These are phyloP conservation scores for Jatropha podagrica DNA, from an alignment of 441 rosid genomes.

Conservation along the genomic window DNA sequence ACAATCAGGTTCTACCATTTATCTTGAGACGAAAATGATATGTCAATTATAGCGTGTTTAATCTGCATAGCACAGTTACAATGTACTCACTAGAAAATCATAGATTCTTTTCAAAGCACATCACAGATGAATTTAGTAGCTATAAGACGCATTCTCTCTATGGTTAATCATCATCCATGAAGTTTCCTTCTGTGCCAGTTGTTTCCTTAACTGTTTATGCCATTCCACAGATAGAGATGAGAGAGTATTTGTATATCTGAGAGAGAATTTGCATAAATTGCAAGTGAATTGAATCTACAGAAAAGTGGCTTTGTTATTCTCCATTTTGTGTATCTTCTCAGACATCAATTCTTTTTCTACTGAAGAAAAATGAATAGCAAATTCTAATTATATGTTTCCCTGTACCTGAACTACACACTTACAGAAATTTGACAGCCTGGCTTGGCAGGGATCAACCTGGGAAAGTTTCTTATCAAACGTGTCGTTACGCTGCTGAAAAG, in stretches of 20 bases:
- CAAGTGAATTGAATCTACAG: background rate
- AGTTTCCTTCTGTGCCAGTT: background rate
- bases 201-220: background rate
- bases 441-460: conserved; percentile 94
- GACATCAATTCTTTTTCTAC: background rate
- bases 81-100: background rate
- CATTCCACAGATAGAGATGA: background rate
- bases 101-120: background rate
- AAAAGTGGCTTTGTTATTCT: background rate
- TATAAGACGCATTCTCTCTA: background rate
- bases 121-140: background rate
- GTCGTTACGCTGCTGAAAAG: conserved; percentile 80
- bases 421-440: conserved; percentile 72
- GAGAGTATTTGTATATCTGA: background rate
- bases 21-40: background rate
- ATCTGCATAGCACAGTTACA: background rate
- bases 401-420: conserved; percentile 26
- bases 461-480: conserved; percentile 93
- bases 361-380: background rate
- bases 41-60: background rate
- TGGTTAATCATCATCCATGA: background rate
- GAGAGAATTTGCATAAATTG: background rate
- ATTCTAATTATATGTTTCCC: conserved; percentile 9
- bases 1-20: background rate
- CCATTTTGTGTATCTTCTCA: background rate